These are phyloP conservation scores for Globisporangium paroecandrum DNA, from an alignment of 352 stramenopile genomes.

Conservation along the genomic window DNA sequence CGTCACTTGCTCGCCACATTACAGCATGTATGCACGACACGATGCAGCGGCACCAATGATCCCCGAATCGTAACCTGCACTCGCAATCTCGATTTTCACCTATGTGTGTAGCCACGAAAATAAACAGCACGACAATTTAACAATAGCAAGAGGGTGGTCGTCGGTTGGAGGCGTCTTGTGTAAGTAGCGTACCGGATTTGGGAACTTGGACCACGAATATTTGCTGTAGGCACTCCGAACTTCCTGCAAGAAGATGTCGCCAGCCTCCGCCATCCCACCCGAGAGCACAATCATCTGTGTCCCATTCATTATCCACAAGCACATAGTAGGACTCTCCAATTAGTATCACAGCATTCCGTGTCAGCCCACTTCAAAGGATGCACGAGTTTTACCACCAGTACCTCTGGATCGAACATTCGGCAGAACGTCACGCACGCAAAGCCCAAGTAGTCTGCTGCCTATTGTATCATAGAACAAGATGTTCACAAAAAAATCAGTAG, in stretches of 20 bases:
- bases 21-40: constrained; percentile 16
- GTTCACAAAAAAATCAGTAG: neutral
- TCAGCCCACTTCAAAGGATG: neutral
- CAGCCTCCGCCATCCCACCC: constrained; percentile 69
- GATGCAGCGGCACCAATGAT: constrained; percentile 76
- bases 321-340: neutral
- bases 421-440: constrained; percentile 82
- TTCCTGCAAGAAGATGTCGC: constrained; percentile 63
- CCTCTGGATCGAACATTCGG: constrained; percentile 67
- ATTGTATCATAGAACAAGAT: neutral
- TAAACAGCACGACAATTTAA: neutral
- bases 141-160: neutral
- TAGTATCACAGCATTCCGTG: neutral
- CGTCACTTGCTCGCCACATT: neutral
- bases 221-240: constrained; percentile 59
- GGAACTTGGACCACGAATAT: constrained; percentile 69
- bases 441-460: constrained; percentile 79
- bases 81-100: constrained; percentile 77
- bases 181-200: constrained; percentile 49
- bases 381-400: no score
- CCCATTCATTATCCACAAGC: neutral
- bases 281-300: constrained; percentile 76
- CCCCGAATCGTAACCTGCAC: constrained; percentile 76
- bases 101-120: constrained; percentile 10
- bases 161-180: neutral